phyloP scores from a whole-genome alignment of 129 eudicot species.

The Helianthus tuberosus region DNA sequence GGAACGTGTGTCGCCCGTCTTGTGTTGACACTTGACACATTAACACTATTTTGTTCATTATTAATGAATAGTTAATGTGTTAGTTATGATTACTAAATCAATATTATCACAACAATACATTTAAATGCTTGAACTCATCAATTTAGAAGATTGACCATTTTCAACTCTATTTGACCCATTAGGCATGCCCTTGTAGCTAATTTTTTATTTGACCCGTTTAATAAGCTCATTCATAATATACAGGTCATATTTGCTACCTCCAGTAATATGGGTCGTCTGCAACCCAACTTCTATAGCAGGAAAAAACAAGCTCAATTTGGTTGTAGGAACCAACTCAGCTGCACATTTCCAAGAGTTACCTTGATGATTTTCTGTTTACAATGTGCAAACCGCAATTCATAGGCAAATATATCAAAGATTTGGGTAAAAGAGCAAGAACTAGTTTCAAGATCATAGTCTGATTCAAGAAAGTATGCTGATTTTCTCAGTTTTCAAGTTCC shows the following conservation, averaged over 20 bases:
- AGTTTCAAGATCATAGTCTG: slow-evolving; percentile 48
- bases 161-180: background rate
- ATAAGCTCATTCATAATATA: background rate
- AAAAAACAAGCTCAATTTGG: too few relatives aligned
- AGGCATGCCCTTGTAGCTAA: background rate
- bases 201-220: background rate
- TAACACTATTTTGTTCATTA: too few relatives aligned
- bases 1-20: too few relatives aligned
- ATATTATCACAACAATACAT: background rate
- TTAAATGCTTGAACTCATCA: background rate
- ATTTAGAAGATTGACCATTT: background rate
- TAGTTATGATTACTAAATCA: too few relatives aligned
- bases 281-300: background rate
- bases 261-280: background rate
- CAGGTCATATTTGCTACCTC: background rate
- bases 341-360: slow-evolving; percentile 32
- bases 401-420: slow-evolving; percentile 54
- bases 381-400: slow-evolving; percentile 47
- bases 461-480: slow-evolving; percentile 30
- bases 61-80: too few relatives aligned
- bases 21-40: too few relatives aligned
- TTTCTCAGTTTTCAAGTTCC: slow-evolving; percentile 65
- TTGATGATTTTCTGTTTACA: slow-evolving; percentile 26
- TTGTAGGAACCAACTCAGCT: background rate
- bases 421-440: slow-evolving; percentile 39